phyloP scores from a whole-genome alignment of 2,329 filamentous ascomycete genomes.

The Domatiomyces catenatus region DNA sequence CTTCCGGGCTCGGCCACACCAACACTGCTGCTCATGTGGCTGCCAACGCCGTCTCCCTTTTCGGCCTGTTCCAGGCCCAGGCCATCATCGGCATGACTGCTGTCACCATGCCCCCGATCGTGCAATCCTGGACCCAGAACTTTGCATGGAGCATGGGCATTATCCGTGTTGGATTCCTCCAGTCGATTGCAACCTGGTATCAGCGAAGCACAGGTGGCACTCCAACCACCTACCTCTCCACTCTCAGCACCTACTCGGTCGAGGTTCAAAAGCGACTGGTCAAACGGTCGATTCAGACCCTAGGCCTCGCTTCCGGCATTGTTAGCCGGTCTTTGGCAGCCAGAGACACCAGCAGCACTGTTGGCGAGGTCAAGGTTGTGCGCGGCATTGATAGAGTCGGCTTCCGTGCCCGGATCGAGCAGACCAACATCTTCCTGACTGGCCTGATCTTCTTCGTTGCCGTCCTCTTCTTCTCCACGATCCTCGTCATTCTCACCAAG shows the following conservation, averaged over 20 bases:
- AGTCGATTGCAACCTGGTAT: constrained; percentile 86
- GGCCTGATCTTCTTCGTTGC: constrained; percentile 77
- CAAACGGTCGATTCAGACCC: constrained; percentile 32
- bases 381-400: constrained; percentile 79
- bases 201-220: constrained; percentile 82
- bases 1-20: constrained; percentile 78
- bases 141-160: constrained; percentile 98
- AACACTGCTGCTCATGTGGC: constrained; percentile 92
- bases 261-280: constrained; percentile 50
- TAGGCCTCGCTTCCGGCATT: constrained; percentile 8
- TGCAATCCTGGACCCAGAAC: constrained; percentile 87
- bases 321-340: constrained; percentile 30
- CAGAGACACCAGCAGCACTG: constrained; percentile 33
- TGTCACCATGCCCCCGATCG: constrained; percentile 70
- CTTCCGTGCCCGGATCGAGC: constrained; percentile 70
- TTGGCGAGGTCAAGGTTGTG: constrained; percentile 41
- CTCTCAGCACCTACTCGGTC: constrained; percentile 61
- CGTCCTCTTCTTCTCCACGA: constrained; percentile 59
- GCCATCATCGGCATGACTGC: constrained; percentile 77
- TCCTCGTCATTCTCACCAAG: constrained; percentile 67
- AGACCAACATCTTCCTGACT: constrained; percentile 86
- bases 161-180: constrained; percentile 73
- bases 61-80: constrained; percentile 87
- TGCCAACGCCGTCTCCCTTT: constrained; percentile 83
- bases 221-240: constrained; percentile 62